Base-by-base conservation (phyloP, 1,284 basidiomycete genomes). In the Melampsora americana region DNA sequence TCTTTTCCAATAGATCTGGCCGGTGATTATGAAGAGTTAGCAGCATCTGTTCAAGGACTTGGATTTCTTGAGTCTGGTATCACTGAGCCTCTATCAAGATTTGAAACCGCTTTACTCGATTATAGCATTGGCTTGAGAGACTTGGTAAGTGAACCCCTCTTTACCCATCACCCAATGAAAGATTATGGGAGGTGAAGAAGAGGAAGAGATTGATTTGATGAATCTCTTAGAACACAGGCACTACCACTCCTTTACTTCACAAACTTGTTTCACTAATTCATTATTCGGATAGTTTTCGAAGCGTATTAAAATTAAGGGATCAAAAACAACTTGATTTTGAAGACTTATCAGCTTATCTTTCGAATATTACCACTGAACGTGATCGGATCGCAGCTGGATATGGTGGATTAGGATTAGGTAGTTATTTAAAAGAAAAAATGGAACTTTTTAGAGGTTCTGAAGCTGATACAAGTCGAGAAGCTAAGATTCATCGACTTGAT, bases 251-350 rank as follows among this genome's bases (percentile, higher is more conserved):
- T 0, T 91, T 97, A 84, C 87, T 98, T 35, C 85, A 89, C 18
- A 92, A 95, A 80, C 86, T 95, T 6, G 93, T 96, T 80, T 93
- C 94, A 0, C 86, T 98, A 5, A 86, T 95, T 7, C 88, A 89
- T 9, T 98, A 97, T 82, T 91, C 93, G 0, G 88, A 91, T 79
- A 89, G 93, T 32, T 95, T 98, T 80, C 89, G 92, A 68, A 89
- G 90, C 9, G 92, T 97, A 5, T 87, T 99, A 78, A 95, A 93
- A 83, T 87, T 97, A 46, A 89, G 96, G 64, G 96, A 99, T 83
- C 93, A 98, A 84, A 99, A 98, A 83, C 96, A 99, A 83, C 88
- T 98, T 71, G 95, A 99, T 83, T 97, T 98, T 80, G 95, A 99
- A 84, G 95, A 98, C 82, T 88, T 98, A 5, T 95, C 93, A 5